phyloP scores from a whole-genome alignment of 164 flowering plant genomes.

The Liriodendron chinense region DNA sequence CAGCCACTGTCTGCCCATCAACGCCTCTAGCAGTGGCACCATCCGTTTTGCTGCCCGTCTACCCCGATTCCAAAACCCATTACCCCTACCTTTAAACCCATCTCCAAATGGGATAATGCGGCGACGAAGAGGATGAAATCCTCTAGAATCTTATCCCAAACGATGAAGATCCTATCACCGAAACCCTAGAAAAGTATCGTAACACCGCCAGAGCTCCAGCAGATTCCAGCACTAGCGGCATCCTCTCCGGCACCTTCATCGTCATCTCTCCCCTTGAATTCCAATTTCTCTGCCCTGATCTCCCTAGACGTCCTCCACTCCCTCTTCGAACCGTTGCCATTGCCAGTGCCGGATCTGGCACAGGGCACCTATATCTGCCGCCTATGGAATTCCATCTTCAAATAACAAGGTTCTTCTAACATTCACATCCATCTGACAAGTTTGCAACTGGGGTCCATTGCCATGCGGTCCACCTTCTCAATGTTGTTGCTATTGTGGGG shows the following conservation, averaged over 20 bases:
- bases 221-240: too few species aligned
- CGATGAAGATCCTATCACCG: background rate
- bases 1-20: too few species aligned
- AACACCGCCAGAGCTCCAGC: too few species aligned
- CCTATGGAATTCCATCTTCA: conserved; percentile 45
- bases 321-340: conserved; percentile 56
- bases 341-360: conserved; percentile 69
- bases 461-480: too few species aligned
- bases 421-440: too few species aligned
- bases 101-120: conserved; percentile 21
- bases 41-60: too few species aligned
- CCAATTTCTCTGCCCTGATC: conserved; percentile 55
- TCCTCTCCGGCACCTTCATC: background rate
- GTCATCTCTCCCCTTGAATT: conserved; percentile 71
- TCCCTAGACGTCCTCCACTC: conserved; percentile 62
- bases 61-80: too few species aligned
- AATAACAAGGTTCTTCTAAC: too few species aligned
- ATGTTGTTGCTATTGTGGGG: too few species aligned
- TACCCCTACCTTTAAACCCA: background rate
- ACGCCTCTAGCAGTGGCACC: too few species aligned
- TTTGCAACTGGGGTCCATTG: too few species aligned
- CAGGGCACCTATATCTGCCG: conserved; percentile 86
- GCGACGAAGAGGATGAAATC: conserved; percentile 21
- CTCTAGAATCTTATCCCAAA: conserved; percentile 12
- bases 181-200: background rate